Evolutionary conservation across 78 protist genomes (phyloP).

Genomic region (Chrysochromulina parva): DNA sequence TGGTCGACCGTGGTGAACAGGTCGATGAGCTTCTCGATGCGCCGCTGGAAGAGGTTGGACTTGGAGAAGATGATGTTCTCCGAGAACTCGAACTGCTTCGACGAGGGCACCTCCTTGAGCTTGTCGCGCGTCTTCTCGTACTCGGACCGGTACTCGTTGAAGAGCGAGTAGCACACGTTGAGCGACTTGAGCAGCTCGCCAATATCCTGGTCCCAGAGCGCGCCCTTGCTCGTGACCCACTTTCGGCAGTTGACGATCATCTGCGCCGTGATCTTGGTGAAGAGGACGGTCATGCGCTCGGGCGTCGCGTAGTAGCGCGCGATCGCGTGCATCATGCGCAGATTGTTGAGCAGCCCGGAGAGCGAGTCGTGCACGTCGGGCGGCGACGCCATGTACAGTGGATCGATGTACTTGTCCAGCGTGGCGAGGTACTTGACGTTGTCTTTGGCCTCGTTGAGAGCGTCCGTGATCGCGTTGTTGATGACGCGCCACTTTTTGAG

Average conservation of each 20-base stretch:
- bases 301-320: slow-evolving; percentile 77
- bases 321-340: slow-evolving; percentile 72
- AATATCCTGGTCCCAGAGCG: slow-evolving; percentile 55
- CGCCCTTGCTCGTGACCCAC: not conserved
- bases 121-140: slow-evolving; percentile 6
- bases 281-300: slow-evolving; percentile 78
- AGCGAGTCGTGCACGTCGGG: slow-evolving; percentile 48
- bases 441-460: slow-evolving; percentile 81
- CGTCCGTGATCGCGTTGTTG: slow-evolving; percentile 60
- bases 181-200: not conserved
- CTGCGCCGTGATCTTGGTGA: slow-evolving; percentile 84
- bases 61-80: slow-evolving; percentile 74
- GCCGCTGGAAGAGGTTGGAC: slow-evolving; percentile 72
- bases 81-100: slow-evolving; percentile 68
- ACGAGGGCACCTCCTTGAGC: slow-evolving; percentile 50
- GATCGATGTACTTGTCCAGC: slow-evolving; percentile 68
- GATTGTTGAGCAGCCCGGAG: slow-evolving; percentile 67
- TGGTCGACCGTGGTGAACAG: slow-evolving; percentile 64
- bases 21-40: slow-evolving; percentile 69
- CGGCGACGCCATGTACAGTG: slow-evolving; percentile 72
- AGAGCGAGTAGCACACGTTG: slow-evolving; percentile 27
- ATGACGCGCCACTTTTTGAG: slow-evolving; percentile 35
- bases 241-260: slow-evolving; percentile 71
- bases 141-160: slow-evolving; percentile 51
- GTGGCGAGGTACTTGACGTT: slow-evolving; percentile 74